Percentiles rank a stretch among this genome's conserved stretches.
These are phyloP conservation scores for Eucalyptus camaldulensis DNA, from an alignment of 345 rosid species.

Conservation along the genomic window DNA sequence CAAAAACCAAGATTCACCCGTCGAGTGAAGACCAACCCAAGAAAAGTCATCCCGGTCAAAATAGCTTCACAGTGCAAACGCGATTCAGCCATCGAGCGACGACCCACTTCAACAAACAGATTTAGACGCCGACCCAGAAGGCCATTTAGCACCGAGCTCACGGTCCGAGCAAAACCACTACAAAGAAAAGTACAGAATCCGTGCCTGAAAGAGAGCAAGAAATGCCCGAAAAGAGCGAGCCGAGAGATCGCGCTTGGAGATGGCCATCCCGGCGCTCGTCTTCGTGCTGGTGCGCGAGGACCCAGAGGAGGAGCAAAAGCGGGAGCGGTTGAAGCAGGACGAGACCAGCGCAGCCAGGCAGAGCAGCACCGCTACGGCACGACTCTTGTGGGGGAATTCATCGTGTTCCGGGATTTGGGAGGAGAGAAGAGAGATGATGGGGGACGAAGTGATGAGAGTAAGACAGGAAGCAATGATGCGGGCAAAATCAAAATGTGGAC, in stretches of 20 bases:
- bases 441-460: not conserved
- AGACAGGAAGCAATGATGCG: slow-evolving; percentile 5
- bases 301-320: not conserved
- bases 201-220: not conserved
- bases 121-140: not conserved
- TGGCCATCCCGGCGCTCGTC: not conserved
- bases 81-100: not conserved
- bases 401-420: not conserved
- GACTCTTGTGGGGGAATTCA: not conserved
- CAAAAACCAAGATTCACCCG: not conserved
- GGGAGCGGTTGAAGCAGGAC: not conserved
- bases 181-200: not conserved
- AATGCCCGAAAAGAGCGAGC: not conserved
- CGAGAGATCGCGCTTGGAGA: not conserved
- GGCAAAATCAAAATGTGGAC: not conserved
- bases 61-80: not conserved
- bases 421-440: not conserved
- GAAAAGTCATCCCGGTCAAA: not conserved
- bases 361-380: not conserved
- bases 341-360: not conserved
- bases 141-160: not conserved
- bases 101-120: not conserved
- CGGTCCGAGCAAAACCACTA: not conserved
- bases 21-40: not conserved
- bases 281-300: not conserved